A percentile compares a stretch with the other conserved stretches of the same genome.
These are phyloP conservation scores for Vitis hybrid DNA, from an alignment of 177 flowering plant genomes.

Conservation along the genomic window DNA sequence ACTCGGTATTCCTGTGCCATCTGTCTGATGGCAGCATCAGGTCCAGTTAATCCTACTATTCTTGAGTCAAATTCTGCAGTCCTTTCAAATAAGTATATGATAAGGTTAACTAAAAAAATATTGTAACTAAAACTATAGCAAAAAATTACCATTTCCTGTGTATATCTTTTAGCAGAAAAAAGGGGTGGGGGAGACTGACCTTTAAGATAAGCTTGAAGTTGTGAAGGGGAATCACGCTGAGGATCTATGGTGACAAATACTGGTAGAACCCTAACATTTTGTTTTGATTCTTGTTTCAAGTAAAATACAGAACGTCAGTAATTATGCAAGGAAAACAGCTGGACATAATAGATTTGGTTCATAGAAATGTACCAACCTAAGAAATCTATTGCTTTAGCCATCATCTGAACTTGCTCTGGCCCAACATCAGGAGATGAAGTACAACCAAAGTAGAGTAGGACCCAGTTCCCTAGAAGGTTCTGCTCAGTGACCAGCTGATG, in stretches of 20 bases:
- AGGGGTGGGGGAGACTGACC: conserved; percentile 36
- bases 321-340: neutral
- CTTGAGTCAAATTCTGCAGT: conserved; percentile 78
- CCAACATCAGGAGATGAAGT: conserved; percentile 93
- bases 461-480: conserved; percentile 73
- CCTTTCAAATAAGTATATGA: conserved; percentile 1
- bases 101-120: neutral
- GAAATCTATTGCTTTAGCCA: conserved; percentile 63
- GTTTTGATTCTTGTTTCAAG: conserved; percentile 53
- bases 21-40: conserved; percentile 60
- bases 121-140: neutral
- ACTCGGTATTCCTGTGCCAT: conserved; percentile 88
- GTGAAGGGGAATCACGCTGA: conserved; percentile 74
- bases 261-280: conserved; percentile 58
- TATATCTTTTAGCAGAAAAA: no score
- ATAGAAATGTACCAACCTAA: conserved; percentile 47
- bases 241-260: conserved; percentile 87
- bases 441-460: conserved; percentile 90
- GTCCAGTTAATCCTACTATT: conserved; percentile 80
- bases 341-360: neutral
- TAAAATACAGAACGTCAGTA: conserved; percentile 24
- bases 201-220: conserved; percentile 75
- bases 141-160: neutral
- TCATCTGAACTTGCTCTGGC: conserved; percentile 66
- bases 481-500: conserved; percentile 52